These are phyloP conservation scores for Blastocystis sp. DNA, from an alignment of 352 stramenopile genomes.

Conservation along the genomic window DNA sequence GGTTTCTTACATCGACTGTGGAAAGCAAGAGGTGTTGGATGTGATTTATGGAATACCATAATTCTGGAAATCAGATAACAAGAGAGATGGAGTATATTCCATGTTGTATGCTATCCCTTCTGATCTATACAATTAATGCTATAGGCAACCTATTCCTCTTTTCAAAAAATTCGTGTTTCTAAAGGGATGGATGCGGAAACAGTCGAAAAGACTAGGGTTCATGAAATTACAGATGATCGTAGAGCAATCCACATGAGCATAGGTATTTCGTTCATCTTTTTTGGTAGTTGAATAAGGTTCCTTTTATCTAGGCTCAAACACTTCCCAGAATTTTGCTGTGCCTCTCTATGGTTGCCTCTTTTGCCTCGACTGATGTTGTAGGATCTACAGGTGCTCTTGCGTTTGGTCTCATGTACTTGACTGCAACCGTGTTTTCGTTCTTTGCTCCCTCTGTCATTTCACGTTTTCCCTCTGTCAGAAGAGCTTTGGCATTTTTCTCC, in stretches of 20 bases:
- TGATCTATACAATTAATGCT: not conserved
- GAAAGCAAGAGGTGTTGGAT: not conserved
- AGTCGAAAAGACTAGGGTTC: not conserved
- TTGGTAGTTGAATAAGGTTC: not conserved
- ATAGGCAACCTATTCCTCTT: not conserved
- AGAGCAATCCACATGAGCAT: conserved; percentile 39
- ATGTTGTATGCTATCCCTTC: not conserved
- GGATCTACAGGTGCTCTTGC: conserved; percentile 13
- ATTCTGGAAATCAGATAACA: not conserved
- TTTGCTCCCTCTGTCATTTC: conserved; percentile 57
- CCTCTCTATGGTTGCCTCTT: conserved; percentile 2
- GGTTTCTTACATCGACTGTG: conserved; percentile 24
- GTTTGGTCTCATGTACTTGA: conserved; percentile 29
- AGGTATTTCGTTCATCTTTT: conserved; percentile 48
- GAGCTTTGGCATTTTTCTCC: conserved; percentile 13
- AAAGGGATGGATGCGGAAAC: not conserved
- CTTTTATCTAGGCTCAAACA: conserved; percentile 6
- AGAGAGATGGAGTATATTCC: not conserved
- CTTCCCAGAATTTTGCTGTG: conserved; percentile 40
- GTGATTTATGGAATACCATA: not conserved
- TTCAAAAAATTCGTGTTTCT: not conserved
- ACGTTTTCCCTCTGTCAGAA: conserved; percentile 22
- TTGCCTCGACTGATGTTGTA: not conserved
- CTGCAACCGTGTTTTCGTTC: conserved; percentile 7
- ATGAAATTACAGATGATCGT: not conserved